Evolutionary conservation across 345 rosid genomes (phyloP).

Genomic region (Jatropha curcas): DNA sequence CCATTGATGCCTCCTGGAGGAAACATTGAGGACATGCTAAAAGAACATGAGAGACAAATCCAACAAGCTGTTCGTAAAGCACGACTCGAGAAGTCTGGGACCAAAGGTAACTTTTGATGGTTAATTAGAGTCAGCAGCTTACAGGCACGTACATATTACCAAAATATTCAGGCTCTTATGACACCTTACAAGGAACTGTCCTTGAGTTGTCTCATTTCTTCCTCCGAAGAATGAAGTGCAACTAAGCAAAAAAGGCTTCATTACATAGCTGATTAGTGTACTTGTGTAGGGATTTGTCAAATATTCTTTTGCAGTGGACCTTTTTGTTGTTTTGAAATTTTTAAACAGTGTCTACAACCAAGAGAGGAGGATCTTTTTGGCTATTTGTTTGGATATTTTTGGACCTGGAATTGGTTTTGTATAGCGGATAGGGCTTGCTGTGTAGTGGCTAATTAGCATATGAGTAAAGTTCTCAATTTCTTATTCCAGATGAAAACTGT

Average conservation of each 20-base stretch:
- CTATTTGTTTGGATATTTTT: background rate
- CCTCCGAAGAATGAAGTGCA: constrained; percentile 6
- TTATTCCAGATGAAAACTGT: background rate
- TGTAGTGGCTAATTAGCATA: constrained; percentile 2
- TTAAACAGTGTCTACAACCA: background rate
- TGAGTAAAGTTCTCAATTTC: background rate
- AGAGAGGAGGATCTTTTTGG: background rate
- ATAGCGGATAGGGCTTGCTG: constrained; percentile 14
- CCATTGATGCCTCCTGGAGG: constrained; percentile 92
- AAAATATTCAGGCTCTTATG: constrained; percentile 6
- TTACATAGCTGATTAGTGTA: background rate
- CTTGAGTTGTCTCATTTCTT: background rate
- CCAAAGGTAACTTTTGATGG: constrained; percentile 41
- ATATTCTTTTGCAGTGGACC: background rate
- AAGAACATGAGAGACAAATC: constrained; percentile 88
- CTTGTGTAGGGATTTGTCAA: background rate
- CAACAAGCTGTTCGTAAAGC: constrained; percentile 89
- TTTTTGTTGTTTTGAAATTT: background rate
- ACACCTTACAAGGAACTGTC: constrained; percentile 3
- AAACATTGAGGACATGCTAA: constrained; percentile 78
- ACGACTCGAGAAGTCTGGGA: constrained; percentile 56
- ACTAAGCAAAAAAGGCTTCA: background rate
- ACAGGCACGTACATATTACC: background rate
- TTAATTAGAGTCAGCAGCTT: constrained; percentile 15
- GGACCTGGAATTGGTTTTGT: constrained; percentile 12